Evolutionary conservation across 176 grass and related monocot species (phyloP), one percentile per base, ranked within the genome.

Genomic region (Canna indica): DNA sequence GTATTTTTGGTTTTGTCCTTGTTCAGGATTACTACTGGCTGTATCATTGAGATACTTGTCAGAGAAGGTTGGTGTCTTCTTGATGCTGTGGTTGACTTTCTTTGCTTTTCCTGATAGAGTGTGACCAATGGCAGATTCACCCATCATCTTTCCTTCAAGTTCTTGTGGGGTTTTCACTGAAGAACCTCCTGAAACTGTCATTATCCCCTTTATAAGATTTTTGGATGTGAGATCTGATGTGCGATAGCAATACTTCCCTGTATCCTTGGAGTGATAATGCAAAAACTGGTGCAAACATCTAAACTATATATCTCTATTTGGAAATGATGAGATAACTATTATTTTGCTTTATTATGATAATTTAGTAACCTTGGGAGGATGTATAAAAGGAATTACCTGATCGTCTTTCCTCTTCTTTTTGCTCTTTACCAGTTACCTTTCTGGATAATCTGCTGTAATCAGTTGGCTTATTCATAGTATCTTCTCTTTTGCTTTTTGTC

Each of bases 351-450:
- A 28, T 59, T 59, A n/a, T n/a, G n/a, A n/a, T n/a, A n/a, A n/a
- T 20, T n/a, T 56, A 56, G n/a, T 26, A 56, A 56, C n/a, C 8
- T 16, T 5, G 3, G 56, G 22, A 66, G 29, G 22, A 38, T 13
- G 7, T 25, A 3, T 20, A 39, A 38, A 17, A 66, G 22, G n/a
- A 59, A 29, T 0, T 81, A 91, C 92, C 88, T 89, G 83, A 78
- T 67, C 59, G 50, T 1, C 86, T 87, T 2, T 83, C 72, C 32
- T 87, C 83, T 42, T 41, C 63, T 24, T 81, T 79, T 50, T 74
- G 1, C 66, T 87, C 83, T 71, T 85, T 85, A 58, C 67, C 74
- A 68, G 81, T 85, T 10, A 85, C 68, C 94, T 82, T 85, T 59
- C 80, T 93, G 27, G 83, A 73, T 20, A 90, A 52, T 75, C 85